Evolutionary conservation across 2,329 filamentous ascomycete species (phyloP).

Genomic region (Verruconis gallopava): DNA sequence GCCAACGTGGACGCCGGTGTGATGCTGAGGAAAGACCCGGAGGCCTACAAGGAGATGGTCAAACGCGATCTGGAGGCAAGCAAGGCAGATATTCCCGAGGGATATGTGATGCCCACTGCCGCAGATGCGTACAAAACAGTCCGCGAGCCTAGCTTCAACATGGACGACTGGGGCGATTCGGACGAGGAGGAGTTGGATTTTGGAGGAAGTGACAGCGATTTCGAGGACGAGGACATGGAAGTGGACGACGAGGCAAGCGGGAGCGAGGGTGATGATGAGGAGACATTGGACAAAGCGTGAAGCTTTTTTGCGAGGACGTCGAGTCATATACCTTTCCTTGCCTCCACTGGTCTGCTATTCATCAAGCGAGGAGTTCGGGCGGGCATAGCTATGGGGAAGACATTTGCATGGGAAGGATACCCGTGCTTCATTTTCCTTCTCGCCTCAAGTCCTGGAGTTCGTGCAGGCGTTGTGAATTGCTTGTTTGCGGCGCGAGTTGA

Average conservation of each 20-base stretch:
- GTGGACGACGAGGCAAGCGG: constrained; percentile 51
- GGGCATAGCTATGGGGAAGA: constrained; percentile 1
- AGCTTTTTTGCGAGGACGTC: no score
- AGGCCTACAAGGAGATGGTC: constrained; percentile 57
- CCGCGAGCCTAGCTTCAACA: constrained; percentile 46
- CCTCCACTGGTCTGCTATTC: background rate
- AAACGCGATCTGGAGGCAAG: constrained; percentile 57
- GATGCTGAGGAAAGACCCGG: constrained; percentile 61
- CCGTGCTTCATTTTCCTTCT: no score
- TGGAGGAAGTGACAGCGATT: constrained; percentile 39
- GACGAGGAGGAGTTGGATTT: constrained; percentile 53
- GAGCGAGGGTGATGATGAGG: constrained; percentile 43
- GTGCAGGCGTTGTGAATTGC: no score
- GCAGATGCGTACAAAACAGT: constrained; percentile 56
- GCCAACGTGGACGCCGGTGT: constrained; percentile 92
- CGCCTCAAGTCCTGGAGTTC: no score
- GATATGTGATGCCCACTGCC: constrained; percentile 68
- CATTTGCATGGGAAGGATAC: no score
- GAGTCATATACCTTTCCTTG: background rate
- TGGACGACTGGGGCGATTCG: constrained; percentile 29
- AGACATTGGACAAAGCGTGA: no score
- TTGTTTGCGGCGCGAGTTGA: no score
- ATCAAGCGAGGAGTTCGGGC: background rate
- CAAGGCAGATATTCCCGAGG: constrained; percentile 65
- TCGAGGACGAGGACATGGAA: constrained; percentile 37